A percentile compares a stretch with the other conserved stretches of the same genome.
Conservation (phyloP, 2,329 filamentous ascomycete genomes). For the Madurella mycetomatis region DNA sequence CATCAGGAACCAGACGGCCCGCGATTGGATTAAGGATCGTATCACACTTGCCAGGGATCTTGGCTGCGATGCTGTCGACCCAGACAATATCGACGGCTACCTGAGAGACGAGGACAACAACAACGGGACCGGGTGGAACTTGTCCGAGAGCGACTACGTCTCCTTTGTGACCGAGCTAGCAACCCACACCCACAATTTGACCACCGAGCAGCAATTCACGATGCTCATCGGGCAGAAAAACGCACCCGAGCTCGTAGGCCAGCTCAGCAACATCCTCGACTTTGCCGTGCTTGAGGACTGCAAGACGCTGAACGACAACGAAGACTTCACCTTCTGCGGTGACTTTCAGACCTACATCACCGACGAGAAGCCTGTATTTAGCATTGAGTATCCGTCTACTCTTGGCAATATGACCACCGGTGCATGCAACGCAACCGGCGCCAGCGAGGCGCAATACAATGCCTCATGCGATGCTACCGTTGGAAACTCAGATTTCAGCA, state of each 20-base stretch:
- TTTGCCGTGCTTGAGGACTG: constrained; percentile 22
- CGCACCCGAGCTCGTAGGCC: constrained; percentile 10
- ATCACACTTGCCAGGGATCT: constrained; percentile 12
- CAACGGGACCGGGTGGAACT: constrained; percentile 12
- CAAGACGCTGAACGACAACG: constrained; percentile 12
- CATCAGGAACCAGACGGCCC: constrained; percentile 16
- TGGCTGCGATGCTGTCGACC: constrained; percentile 20
- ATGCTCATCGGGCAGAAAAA: constrained; percentile 21
- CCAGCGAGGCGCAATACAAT: constrained; percentile 6
- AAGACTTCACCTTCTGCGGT: constrained; percentile 9
- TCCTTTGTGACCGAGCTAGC: constrained; percentile 13
- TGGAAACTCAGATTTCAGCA: constrained; percentile 11
- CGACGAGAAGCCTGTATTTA: constrained; percentile 13
- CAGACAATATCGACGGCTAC: constrained; percentile 20
- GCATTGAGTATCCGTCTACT: constrained; percentile 18
- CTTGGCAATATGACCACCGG: constrained; percentile 6
- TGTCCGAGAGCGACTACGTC: constrained; percentile 8
- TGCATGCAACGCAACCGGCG: background rate
- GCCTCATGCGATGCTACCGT: constrained; percentile 3
- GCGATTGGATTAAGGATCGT: constrained; percentile 13
- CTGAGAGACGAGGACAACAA: constrained; percentile 3
- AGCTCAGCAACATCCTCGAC: constrained; percentile 4
- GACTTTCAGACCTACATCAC: constrained; percentile 15
- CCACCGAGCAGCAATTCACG: constrained; percentile 2
- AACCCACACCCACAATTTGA: constrained; percentile 12